Base-by-base conservation (phyloP, 495 filamentous ascomycete genomes). In the Lophiotrema nucula region DNA sequence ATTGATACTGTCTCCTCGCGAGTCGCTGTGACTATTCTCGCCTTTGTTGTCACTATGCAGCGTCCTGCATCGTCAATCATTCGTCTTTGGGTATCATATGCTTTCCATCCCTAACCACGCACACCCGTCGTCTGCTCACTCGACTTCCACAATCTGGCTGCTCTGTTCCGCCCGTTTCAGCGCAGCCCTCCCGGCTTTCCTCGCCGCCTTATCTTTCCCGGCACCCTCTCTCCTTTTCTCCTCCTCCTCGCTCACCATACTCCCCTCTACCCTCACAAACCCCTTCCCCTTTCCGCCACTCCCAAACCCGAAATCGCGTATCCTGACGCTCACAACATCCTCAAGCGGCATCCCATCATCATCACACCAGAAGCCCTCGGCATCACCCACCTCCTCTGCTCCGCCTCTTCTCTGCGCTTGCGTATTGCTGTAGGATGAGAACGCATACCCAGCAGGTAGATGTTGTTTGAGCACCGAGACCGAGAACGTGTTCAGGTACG, bases 401-500 rank as follows among this genome's bases (percentile, higher is more conserved):
- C 21, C 21, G 44, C 27, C 27, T 23, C 25, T 64, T 55, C 16
- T 70, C 58, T 13, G 50, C 56, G 44, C 65, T 10, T 18, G 13
- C 12, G 22, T 44, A 43, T 27, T 52, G 13, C 5, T 35, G 39
- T 54, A 12, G 1, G 15, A 60, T 31, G 61, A 64, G 82, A 85
- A 91, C 58, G 74, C 79, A 88, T 88, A 92, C 31, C 75, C 74
- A 45, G 73, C 69, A 6, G 88, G 88, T 18, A 92, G 73, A 53
- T 82, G 76, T 62, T 80, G 81, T 58, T 79, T 73, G 57, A 86
- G 82, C 46, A 92, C 84, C 37, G 79, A 83, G 1, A 87, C 86
- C 58, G 83, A 86, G 77, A 91, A 90, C 16, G 88, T 72, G 69
- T 92, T 92, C 63, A 83, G 82, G 13, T 83, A 85, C 2, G 89